phyloP scores from a whole-genome alignment of 2,329 filamentous ascomycete genomes.

The Alternaria tenuissima region DNA sequence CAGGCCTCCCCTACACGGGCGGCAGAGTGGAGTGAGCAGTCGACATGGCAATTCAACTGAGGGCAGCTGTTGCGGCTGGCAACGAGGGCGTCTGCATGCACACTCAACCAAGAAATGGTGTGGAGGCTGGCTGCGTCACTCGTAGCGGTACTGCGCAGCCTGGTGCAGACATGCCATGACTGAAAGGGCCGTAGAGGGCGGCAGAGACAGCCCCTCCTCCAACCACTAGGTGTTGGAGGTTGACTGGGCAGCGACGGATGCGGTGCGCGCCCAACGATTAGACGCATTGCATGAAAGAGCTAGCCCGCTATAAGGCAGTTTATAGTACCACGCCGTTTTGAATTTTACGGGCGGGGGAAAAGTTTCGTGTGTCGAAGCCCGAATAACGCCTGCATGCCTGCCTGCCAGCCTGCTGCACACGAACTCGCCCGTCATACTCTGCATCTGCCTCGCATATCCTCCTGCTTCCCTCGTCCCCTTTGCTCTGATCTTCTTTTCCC shows the following conservation, averaged over 20 bases:
- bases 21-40: too few species aligned
- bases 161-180: not conserved
- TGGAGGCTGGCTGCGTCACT: constrained; percentile 19
- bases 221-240: constrained; percentile 5
- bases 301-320: constrained; percentile 15
- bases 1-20: not conserved
- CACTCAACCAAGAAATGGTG: constrained; percentile 6
- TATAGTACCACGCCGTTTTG: constrained; percentile 36
- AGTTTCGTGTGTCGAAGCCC: constrained; percentile 32
- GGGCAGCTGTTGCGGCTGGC: constrained; percentile 2
- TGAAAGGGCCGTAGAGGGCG: not conserved
- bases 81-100: constrained; percentile 16
- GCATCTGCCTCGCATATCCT: constrained; percentile 23
- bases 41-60: not conserved
- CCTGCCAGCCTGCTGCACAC: constrained; percentile 18
- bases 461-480: constrained; percentile 12
- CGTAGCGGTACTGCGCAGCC: not conserved
- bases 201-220: constrained; percentile 12
- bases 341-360: constrained; percentile 35
- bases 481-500: not conserved
- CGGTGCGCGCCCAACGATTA: constrained; percentile 36
- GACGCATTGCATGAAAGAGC: constrained; percentile 35
- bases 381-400: constrained; percentile 27
- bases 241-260: constrained; percentile 22
- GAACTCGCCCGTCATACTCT: constrained; percentile 21